Percentiles rank a stretch among this genome's conserved stretches.
These are phyloP conservation scores for Mycena crocata DNA, from an alignment of 768 basidiomycete species.

Conservation along the genomic window DNA sequence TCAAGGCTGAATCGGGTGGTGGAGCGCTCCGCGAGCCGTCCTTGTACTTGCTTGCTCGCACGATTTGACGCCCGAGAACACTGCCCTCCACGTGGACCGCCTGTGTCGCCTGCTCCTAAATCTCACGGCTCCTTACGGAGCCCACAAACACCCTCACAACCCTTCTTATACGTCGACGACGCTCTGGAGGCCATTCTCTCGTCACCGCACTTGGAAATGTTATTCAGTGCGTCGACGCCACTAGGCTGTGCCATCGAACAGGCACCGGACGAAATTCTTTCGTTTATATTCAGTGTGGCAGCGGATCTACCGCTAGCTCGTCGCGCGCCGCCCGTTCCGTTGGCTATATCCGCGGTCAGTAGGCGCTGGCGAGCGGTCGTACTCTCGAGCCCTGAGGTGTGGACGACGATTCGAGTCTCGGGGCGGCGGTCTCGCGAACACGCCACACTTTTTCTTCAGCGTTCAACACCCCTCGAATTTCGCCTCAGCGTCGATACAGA, in stretches of 20 bases:
- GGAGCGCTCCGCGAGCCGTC: too few species aligned
- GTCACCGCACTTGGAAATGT: not conserved
- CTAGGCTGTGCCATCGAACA: not conserved
- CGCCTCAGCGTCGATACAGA: constrained; percentile 9
- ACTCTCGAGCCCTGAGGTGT: not conserved
- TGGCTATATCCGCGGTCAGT: not conserved
- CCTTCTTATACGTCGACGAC: not conserved
- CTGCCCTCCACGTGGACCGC: not conserved
- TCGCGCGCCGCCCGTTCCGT: not conserved
- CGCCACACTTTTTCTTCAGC: not conserved
- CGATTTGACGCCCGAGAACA: not conserved
- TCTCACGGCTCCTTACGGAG: not conserved
- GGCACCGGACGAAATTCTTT: not conserved
- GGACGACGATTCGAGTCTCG: constrained; percentile 13
- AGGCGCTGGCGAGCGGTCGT: constrained; percentile 8
- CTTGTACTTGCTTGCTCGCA: too few species aligned
- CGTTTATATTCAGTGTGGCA: constrained; percentile 6
- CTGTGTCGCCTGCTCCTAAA: not conserved
- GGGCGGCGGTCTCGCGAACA: not conserved
- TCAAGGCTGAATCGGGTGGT: too few species aligned
- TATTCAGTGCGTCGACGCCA: not conserved
- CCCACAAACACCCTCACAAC: not conserved
- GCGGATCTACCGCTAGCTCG: constrained; percentile 1
- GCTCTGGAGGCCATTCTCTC: not conserved
- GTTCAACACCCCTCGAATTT: not conserved